A percentile compares a stretch with the other conserved stretches of the same genome.
Evolutionary conservation across 495 filamentous ascomycete genomes (phyloP).

Genomic region (Friedmanniomyces simplex): DNA sequence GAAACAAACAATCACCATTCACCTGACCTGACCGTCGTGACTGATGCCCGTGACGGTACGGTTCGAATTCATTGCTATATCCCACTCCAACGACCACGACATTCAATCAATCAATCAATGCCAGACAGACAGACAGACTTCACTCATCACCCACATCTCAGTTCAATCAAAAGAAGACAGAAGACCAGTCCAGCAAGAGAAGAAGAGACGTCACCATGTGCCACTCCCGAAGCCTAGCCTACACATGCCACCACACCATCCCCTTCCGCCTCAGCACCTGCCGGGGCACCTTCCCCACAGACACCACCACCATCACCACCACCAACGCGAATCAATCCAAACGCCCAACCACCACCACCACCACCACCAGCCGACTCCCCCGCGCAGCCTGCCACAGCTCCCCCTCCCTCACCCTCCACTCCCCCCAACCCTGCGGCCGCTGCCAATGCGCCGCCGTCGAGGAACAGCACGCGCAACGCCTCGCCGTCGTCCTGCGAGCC

Average conservation of each 20-base stretch:
- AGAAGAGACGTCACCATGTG: constrained; percentile 9
- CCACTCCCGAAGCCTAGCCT: constrained; percentile 4
- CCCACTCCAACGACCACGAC: background rate
- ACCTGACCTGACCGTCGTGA: background rate
- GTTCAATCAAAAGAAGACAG: too few species aligned
- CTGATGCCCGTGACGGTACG: constrained; percentile 1
- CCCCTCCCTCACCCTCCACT: background rate
- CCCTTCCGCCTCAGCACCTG: constrained; percentile 6
- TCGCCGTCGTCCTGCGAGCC: background rate
- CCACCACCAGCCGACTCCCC: background rate
- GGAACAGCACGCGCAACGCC: background rate
- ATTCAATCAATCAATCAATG: background rate
- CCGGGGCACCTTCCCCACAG: background rate
- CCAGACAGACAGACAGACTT: background rate
- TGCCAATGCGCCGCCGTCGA: background rate
- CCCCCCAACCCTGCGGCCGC: background rate
- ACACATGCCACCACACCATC: constrained; percentile 7
- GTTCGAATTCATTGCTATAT: background rate
- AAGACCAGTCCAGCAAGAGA: background rate
- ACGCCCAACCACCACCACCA: background rate
- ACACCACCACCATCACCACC: background rate
- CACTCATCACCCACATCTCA: background rate
- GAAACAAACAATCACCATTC: background rate
- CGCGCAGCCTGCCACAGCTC: background rate
- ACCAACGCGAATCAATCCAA: background rate